Evolutionary conservation across 768 basidiomycete genomes (phyloP).

Genomic region (Mycena leptocephala): DNA sequence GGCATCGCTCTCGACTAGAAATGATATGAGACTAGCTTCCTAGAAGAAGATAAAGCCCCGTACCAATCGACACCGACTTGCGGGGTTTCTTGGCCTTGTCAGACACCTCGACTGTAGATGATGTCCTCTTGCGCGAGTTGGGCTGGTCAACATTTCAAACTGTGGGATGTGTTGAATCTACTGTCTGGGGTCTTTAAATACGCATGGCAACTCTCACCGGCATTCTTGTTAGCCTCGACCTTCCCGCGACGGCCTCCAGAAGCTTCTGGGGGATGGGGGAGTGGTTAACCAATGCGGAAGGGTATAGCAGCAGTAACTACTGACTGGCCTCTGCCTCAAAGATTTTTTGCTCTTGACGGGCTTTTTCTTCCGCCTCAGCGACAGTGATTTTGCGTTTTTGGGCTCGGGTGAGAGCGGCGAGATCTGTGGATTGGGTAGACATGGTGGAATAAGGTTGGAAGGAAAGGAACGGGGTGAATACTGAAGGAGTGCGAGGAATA

Average conservation of each 20-base stretch:
- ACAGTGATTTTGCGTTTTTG: neutral
- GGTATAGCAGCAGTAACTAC: neutral
- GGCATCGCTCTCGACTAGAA: neutral
- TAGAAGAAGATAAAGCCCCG: neutral
- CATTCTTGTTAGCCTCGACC: neutral
- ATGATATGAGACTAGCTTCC: too few species aligned
- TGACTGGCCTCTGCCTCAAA: neutral
- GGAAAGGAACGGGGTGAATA: neutral
- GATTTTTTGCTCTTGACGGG: neutral
- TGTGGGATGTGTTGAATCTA: neutral
- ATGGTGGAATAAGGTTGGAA: neutral
- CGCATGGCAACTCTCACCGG: neutral
- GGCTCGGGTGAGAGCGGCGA: neutral
- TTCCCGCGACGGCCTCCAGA: neutral
- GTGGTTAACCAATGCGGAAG: neutral
- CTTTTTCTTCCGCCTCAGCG: neutral
- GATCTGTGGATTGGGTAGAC: too few species aligned
- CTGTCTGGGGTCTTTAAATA: neutral
- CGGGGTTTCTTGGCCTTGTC: constrained; percentile 3
- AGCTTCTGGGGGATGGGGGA: neutral
- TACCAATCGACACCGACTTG: neutral
- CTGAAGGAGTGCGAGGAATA: too few species aligned
- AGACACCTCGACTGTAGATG: neutral
- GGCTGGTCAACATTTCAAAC: neutral
- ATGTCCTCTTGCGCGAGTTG: neutral